A percentile compares a stretch with the other conserved stretches of the same genome.
These are phyloP conservation scores for Canavalia gladiata DNA, from an alignment of 306 rosid species.

Conservation along the genomic window DNA sequence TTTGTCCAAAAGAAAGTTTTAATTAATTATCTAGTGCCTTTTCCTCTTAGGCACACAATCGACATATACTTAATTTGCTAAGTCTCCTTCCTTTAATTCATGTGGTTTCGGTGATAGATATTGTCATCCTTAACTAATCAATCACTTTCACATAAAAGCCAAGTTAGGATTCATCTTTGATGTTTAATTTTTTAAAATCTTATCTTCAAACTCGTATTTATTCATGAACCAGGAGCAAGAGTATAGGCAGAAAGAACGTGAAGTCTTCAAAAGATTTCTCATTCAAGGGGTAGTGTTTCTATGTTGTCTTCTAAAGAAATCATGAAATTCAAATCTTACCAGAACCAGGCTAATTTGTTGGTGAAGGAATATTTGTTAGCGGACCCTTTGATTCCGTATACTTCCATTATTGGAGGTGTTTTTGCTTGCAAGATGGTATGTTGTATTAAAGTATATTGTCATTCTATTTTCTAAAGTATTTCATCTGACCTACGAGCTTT, in stretches of 20 bases:
- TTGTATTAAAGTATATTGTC: slow-evolving; percentile 28
- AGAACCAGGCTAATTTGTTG: slow-evolving; percentile 76
- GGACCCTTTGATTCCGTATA: slow-evolving; percentile 71
- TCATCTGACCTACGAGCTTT: slow-evolving; percentile 17
- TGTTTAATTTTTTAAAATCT: slow-evolving; percentile 22
- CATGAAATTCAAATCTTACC: slow-evolving; percentile 75
- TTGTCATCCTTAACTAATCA: slow-evolving; percentile 14
- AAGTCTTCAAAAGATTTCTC: slow-evolving; percentile 44
- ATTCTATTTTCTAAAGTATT: slow-evolving; percentile 26
- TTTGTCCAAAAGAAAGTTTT: slow-evolving; percentile 30
- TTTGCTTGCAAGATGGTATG: slow-evolving; percentile 90
- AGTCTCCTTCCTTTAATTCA: background rate
- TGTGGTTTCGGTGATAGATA: slow-evolving; percentile 8
- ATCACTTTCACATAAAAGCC: slow-evolving; percentile 20
- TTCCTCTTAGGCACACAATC: slow-evolving; percentile 43
- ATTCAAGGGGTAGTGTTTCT: slow-evolving; percentile 48
- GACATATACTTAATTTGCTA: slow-evolving; percentile 25
- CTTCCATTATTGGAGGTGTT: slow-evolving; percentile 74
- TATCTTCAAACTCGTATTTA: slow-evolving; percentile 32
- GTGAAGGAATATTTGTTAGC: slow-evolving; percentile 72
- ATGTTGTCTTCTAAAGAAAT: slow-evolving; percentile 67
- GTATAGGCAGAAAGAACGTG: slow-evolving; percentile 26
- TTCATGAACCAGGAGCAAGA: slow-evolving; percentile 39
- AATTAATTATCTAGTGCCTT: slow-evolving; percentile 1
- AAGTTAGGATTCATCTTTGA: slow-evolving; percentile 24